Evolutionary conservation across 257 asterid species (phyloP), one percentile per base, ranked within the genome.

Genomic region (Schizonepeta tenuifolia): DNA sequence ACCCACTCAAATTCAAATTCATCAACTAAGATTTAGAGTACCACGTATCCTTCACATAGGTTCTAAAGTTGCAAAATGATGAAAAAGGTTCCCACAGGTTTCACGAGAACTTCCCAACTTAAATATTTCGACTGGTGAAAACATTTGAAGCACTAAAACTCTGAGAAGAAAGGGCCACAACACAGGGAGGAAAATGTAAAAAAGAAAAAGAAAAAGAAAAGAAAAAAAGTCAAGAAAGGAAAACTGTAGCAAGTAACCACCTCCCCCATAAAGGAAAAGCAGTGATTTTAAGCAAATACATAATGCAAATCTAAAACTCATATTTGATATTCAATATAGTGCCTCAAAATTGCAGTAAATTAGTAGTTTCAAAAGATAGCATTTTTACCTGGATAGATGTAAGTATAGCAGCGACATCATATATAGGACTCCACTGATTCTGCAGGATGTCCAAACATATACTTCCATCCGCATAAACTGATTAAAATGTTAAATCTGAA

Each of bases 371-470:
- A 57, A 57, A 7, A 14, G 41, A 28, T 2, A 6, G 21, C 12
- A 57, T 57, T 57, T 57, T 57, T 28, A 57, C 97, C 98, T 92
- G 98, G 72, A 92, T 76, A 20, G 98, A 92, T 6, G 96, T 92
- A 65, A 92, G 89, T 78, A 92, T 92, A 64, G 98, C 96, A 33
- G 98, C 98, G 65, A 84, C 96, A 64, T 92, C 98, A 78, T 92
- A 92, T 67, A 92, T 90, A 13, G 96, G 98, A 83, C 96, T 92
- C 98, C 98, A 92, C 76, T 92, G 96, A 85, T 90, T 90, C 77
- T 92, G 98, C 73, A 92, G 92, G 80, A 92, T 92, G 81, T 92
- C 98, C 83, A 90, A 86, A 71, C 96, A 90, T 78, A 92, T 92
- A 56, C 98, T 90, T 78, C 98, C 96, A 78, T 92, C 98, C 26